A percentile compares a stretch with the other conserved stretches of the same genome.
Evolutionary conservation across 352 stramenopile genomes (phyloP).

Genomic region (Discostella stelligera): DNA sequence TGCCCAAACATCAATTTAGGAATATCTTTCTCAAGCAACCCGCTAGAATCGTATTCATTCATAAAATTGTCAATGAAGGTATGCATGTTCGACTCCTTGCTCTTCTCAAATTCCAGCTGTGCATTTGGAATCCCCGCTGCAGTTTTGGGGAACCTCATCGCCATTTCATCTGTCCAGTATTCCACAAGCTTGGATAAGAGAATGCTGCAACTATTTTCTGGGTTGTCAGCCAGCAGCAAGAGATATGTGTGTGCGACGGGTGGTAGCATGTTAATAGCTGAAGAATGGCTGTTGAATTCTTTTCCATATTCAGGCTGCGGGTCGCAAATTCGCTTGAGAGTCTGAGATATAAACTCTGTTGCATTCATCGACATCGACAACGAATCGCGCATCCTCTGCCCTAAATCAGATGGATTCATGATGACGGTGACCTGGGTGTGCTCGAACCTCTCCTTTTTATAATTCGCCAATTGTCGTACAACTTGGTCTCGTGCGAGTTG

Average conservation of each 20-base stretch:
- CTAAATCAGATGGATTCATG: conserved; percentile 12
- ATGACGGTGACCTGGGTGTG: conserved; percentile 17
- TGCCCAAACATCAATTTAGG: neutral
- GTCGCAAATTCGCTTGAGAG: neutral
- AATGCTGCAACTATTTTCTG: conserved; percentile 7
- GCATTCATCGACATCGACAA: conserved; percentile 1
- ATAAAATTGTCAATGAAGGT: neutral
- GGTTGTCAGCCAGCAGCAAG: neutral
- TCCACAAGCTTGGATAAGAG: conserved; percentile 2
- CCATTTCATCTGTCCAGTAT: conserved; percentile 9
- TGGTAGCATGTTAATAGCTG: neutral
- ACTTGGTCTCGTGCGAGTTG: conserved; percentile 8
- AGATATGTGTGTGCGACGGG: neutral
- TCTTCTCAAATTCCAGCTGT: conserved; percentile 14
- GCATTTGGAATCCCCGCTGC: conserved; percentile 4
- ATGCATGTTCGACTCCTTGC: conserved; percentile 1
- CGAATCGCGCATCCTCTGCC: neutral
- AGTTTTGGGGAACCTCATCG: conserved; percentile 4
- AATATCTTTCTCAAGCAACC: neutral
- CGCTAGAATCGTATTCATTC: neutral
- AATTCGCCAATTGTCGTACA: conserved; percentile 6
- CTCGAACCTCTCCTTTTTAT: conserved; percentile 8
- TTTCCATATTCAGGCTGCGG: neutral
- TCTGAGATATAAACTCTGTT: neutral
- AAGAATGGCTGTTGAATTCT: conserved; percentile 8